Evolutionary conservation across 108 stramenopile genomes (phyloP), one percentile per base, ranked within the genome.

Genomic region (Skeletonema costatum): DNA sequence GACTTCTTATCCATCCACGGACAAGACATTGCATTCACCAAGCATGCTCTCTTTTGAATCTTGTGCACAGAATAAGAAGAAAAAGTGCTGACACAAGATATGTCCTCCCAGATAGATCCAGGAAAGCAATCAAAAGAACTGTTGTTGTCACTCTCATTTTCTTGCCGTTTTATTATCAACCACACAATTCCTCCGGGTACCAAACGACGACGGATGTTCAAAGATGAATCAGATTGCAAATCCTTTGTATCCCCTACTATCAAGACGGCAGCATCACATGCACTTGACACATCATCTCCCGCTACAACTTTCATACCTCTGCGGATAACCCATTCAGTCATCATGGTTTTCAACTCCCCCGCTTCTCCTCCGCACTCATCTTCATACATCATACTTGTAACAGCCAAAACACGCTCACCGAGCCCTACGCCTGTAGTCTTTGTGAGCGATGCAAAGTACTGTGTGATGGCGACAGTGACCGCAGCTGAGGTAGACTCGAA

Each of bases 401-500:
- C 32, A 39, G 66, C 78, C 50, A 89, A 82, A 9, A 76, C 66
- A 33, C 89, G 76, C 19, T 89, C 71, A 48, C 66, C 64, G 29
- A 90, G 41, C 46, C 50, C 14, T 33, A 90, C 63, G 33, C 87
- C 82, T 8, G 82, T 62, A 74, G 85, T 32, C 46, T 69, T 73
- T 11, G 72, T 80, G 58, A 66, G 60, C 5, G 58, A 36, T 7
- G 53, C 66, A 50, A 79, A 79, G 35, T 73, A 19, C n/a, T 67
- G 60, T 51, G 60, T 82, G 59, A 63, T 85, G 63, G 50, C 85
- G 16, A 83, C 83, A 84, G 5, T 19, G 50, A 82, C 77, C 12
- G 83, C 62, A 59, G 89, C 67, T n/a, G 81, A 76, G 58, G 74
- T 63, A 41, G 80, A 67, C 13, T 78, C 25, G n/a, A 64, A 68